Percentiles rank a stretch among this genome's conserved stretches.
phyloP scores from a whole-genome alignment of 768 basidiomycete genomes.

The Crepidotus variabilis region DNA sequence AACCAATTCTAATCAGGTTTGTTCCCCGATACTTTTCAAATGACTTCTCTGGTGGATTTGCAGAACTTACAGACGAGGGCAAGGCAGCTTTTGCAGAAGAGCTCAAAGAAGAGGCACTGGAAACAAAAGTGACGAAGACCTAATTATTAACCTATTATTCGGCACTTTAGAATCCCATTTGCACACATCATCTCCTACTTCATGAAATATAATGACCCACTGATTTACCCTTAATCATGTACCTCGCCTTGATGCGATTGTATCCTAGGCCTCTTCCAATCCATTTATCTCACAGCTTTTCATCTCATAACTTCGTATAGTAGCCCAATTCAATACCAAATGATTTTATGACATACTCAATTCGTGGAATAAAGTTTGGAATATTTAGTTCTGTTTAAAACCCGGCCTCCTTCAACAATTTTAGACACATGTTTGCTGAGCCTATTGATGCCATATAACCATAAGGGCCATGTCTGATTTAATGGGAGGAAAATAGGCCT shows the following conservation, averaged over 20 bases:
- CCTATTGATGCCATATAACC: conserved; percentile 9
- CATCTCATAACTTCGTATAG: background rate
- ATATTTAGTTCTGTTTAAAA: too few species aligned
- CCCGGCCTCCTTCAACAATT: conserved; percentile 6
- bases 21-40: conserved; percentile 73
- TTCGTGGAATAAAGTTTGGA: background rate
- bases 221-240: background rate
- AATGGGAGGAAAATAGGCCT: background rate
- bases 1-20: conserved; percentile 42
- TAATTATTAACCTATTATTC: background rate
- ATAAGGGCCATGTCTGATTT: conserved; percentile 1
- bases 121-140: background rate
- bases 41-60: conserved; percentile 62
- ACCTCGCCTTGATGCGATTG: background rate
- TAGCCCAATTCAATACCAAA: background rate
- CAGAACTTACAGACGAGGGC: conserved; percentile 68
- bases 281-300: background rate
- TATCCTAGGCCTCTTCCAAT: background rate
- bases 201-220: background rate
- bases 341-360: background rate
- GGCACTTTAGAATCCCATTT: background rate
- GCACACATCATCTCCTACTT: background rate
- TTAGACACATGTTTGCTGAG: conserved; percentile 4
- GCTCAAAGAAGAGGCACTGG: conserved; percentile 34
- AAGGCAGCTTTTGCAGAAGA: conserved; percentile 73